A percentile compares a stretch with the other conserved stretches of the same genome.
Evolutionary conservation across 768 basidiomycete genomes (phyloP).

Genomic region (Boletus eberwhitei): DNA sequence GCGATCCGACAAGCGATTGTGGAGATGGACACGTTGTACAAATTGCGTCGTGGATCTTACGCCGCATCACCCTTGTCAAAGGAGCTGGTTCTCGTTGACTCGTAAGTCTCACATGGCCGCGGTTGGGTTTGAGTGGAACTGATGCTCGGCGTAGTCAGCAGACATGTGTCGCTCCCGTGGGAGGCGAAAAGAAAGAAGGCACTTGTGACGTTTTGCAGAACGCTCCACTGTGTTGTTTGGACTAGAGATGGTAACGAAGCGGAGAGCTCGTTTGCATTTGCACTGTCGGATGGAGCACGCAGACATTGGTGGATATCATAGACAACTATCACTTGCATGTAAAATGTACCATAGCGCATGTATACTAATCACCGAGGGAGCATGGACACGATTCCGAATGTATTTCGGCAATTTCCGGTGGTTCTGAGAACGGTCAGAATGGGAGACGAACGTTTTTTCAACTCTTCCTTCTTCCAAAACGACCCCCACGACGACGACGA

Average conservation of each 20-base stretch:
- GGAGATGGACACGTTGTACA: conserved; percentile 17
- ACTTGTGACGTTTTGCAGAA: background rate
- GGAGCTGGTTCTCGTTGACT: conserved; percentile 3
- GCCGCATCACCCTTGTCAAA: background rate
- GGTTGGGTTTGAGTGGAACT: background rate
- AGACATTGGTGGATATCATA: background rate
- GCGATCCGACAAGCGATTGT: conserved; percentile 14
- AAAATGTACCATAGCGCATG: background rate
- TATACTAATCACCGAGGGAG: too few relatives aligned
- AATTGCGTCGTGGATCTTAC: background rate
- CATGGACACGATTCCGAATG: conserved; percentile 1
- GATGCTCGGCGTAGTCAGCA: conserved; percentile 7
- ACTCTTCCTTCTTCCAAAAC: conserved; percentile 10
- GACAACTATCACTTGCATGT: too few relatives aligned
- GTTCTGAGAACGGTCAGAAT: background rate
- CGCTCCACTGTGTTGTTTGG: background rate
- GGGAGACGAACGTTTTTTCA: background rate
- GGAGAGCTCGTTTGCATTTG: background rate
- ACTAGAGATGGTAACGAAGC: background rate
- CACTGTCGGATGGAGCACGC: too few relatives aligned
- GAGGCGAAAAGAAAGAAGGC: background rate
- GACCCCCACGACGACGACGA: conserved; percentile 15
- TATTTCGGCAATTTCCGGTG: conserved; percentile 14
- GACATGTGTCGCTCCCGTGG: conserved; percentile 3
- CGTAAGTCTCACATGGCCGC: conserved; percentile 3